Base-by-base conservation (phyloP, 2,329 filamentous ascomycete genomes). In the Fusarium pseudonygamai region DNA sequence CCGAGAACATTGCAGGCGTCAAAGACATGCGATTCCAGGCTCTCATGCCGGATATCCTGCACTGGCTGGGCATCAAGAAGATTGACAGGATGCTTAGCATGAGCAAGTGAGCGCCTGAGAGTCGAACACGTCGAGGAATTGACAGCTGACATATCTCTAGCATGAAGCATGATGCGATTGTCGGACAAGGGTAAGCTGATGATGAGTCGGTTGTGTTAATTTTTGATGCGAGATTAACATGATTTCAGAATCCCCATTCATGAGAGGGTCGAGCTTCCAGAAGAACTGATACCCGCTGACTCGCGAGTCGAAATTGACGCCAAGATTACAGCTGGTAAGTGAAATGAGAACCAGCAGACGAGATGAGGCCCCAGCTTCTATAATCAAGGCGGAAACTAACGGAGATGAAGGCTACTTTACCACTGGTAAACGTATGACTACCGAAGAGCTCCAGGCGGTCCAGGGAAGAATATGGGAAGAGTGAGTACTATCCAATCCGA, bases 71-170 rank as follows among this genome's bases (percentile, higher is more conserved):
- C 71, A 98, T 99, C 80, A 96, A 93, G 81, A 98, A 98, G 87
- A 98, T 99, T 80, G 96, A 99, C 82, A 89, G 95, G 69, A 99
- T 98, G 96, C 86, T 98, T 77, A 97, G 94, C 85, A 98, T 98
- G 96, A 97, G 94, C 84, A 97, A 98, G 92, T 93, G 80, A 86
- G 91, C 86, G 34, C n/a, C 50, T 40, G 49, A 57, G 24, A 46
- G 32, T 26, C 56, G 50, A 69, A 65, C 60, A 73, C 55, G 63
- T 71, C 36, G 36, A 60, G 42, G 28, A 56, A 47, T 36, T 36
- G 59, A 71, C 67, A 52, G 73, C 79, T 83, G 73, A 82, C 68
- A 59, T 65, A 57, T n/a, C 47, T 42, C 77, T 76, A 94, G 92
- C 84, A 95, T 96, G 93, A 96, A 96, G 85, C 92, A 96, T 83